Conservation (phyloP, 139 green algal genomes). For the Astrephomene gubernaculifera region DNA sequence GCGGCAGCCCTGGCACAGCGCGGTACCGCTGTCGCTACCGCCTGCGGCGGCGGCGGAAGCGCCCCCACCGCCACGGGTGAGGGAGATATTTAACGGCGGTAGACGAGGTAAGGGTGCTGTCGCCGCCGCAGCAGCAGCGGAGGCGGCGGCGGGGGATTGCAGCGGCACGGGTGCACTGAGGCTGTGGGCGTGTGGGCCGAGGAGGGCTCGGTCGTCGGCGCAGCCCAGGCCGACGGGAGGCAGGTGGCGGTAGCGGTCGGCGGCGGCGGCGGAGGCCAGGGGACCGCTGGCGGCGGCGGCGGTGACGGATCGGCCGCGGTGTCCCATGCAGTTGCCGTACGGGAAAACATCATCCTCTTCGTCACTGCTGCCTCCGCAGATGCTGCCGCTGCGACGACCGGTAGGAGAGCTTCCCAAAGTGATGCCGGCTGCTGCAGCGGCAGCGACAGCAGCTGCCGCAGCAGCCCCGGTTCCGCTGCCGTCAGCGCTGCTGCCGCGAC, state of each 20-base stretch:
- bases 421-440: not conserved
- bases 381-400: slow-evolving; percentile 14
- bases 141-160: not conserved
- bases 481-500: not conserved
- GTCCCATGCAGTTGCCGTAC: not conserved
- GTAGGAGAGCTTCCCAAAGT: too few species aligned
- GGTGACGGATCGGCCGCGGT: not conserved
- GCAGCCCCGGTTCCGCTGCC: not conserved
- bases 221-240: not conserved
- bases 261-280: not conserved
- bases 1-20: not conserved
- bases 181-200: not conserved
- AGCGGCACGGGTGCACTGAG: not conserved
- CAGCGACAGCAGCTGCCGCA: not conserved
- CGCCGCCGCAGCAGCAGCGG: not conserved
- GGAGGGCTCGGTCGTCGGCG: not conserved
- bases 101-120: too few species aligned
- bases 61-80: too few species aligned
- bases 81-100: too few species aligned
- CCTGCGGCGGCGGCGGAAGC: not conserved
- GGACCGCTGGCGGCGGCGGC: not conserved
- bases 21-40: not conserved
- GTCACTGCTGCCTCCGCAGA: not conserved
- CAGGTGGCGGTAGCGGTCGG: not conserved
- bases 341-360: not conserved